Evolutionary conservation across 306 rosid species (phyloP).

Genomic region (Fragaria vesca): DNA sequence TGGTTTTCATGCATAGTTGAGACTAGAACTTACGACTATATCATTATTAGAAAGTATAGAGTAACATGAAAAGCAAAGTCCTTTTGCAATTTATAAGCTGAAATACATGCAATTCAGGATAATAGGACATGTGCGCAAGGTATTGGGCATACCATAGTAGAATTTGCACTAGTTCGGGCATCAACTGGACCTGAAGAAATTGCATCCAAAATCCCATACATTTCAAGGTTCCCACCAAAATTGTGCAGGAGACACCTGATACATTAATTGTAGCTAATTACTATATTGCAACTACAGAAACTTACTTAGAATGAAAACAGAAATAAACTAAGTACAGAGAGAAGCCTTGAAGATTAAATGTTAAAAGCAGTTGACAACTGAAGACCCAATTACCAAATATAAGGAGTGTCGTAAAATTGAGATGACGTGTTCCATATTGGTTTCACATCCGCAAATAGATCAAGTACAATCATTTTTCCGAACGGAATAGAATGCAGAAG

Average conservation of each 20-base stretch:
- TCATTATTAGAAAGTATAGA: not conserved
- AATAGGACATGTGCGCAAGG: not conserved
- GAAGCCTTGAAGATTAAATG: not conserved
- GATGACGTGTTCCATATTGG: conserved; percentile 83
- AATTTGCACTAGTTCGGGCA: conserved; percentile 75
- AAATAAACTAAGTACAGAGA: not conserved
- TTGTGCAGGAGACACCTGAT: conserved; percentile 93
- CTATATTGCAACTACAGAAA: conserved; percentile 7
- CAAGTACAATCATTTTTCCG: conserved; percentile 96
- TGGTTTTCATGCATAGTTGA: not conserved
- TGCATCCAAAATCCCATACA: conserved; percentile 83
- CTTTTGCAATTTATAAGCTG: not conserved
- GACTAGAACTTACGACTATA: not conserved
- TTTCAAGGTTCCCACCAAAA: conserved; percentile 96
- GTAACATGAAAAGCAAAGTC: not conserved
- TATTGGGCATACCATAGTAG: conserved; percentile 71
- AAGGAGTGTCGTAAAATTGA: conserved; percentile 93
- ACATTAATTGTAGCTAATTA: conserved; percentile 20
- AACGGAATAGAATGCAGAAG: conserved; percentile 86
- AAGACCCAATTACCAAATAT: conserved; percentile 67
- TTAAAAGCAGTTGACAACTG: conserved; percentile 14
- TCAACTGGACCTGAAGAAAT: conserved; percentile 85
- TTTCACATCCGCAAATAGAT: conserved; percentile 94
- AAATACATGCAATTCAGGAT: not conserved
- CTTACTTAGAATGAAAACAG: not conserved